Evolutionary conservation across 768 basidiomycete genomes (phyloP), one percentile per base, ranked within the genome.

Genomic region (Rhodosporidiobolus odoratus): DNA sequence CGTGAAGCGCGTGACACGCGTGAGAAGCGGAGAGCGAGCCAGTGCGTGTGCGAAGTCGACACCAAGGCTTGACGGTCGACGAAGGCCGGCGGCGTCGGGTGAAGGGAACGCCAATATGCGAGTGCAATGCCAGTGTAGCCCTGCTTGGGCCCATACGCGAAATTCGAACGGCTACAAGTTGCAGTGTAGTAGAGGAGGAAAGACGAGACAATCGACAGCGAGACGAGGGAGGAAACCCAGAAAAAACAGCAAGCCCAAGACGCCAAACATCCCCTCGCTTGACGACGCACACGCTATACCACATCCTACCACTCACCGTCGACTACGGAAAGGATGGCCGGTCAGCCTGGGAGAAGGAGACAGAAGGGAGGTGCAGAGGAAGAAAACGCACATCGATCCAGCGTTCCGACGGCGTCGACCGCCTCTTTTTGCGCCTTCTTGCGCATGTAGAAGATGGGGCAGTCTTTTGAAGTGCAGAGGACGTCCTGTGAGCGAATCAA

Each of bases 351-450:
- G 27, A 8, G 9, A 12, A 19, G 15, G 16, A 12, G 37, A 25
- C n/a, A 3, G 65, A 50, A 23, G 21, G 41, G 35, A 34, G 43
- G 27, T n/a, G n/a, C n/a, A n/a, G 13, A 4, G 4, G 40, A 4
- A 32, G 10, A 27, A 43, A 19, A 61, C 72, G 91, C 88, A 78
- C 98, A 99, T 23, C 96, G 86, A 73, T 92, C 91, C 57, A 98
- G 79, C 40, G 89, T 84, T 16, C 83, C 78, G 71, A 85, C 86
- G 5, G 90, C 85, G 75, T 97, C 93, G 72, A 91, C 91, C 0
- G 95, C 96, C 77, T 98, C 95, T 79, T 97, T 97, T 80, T 98
- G 96, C 15, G 94, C 88, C 77, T 97, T 97, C 82, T 97, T 97
- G 52, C 96, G 83, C 88, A 96, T 92, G 79, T 99, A 99, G 81